Conservation (phyloP, 1,139 yeast species). For the Candida glucosophila region DNA sequence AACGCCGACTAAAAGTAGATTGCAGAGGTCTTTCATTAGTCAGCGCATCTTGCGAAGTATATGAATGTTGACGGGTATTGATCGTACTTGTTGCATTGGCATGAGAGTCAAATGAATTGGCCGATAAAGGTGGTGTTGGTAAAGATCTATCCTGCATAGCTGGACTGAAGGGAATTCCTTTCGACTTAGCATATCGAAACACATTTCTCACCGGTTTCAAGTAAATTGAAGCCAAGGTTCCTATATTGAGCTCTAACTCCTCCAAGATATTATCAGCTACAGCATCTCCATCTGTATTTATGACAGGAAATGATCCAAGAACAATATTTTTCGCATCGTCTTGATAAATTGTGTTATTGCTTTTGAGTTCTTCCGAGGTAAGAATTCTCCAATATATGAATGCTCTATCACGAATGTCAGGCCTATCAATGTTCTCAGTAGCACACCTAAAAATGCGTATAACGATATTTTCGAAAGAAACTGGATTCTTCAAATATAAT, state of each 20-base stretch:
- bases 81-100: not conserved
- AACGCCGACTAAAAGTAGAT: no score
- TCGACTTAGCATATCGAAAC: constrained; percentile 58
- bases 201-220: constrained; percentile 76
- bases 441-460: constrained; percentile 57
- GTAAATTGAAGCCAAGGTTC: constrained; percentile 76
- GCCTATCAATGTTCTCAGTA: constrained; percentile 66
- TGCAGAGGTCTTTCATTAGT: no score
- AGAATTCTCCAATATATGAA: constrained; percentile 79
- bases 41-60: no score
- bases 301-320: constrained; percentile 52
- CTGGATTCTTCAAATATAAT: constrained; percentile 51
- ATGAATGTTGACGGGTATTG: constrained; percentile 1
- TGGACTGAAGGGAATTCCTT: constrained; percentile 49
- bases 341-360: constrained; percentile 22
- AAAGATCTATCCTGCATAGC: constrained; percentile 38
- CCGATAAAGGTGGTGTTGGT: constrained; percentile 6
- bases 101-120: not conserved
- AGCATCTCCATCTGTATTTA: constrained; percentile 60
- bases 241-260: constrained; percentile 76
- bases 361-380: constrained; percentile 34
- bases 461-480: constrained; percentile 48
- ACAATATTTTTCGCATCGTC: constrained; percentile 46
- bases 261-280: constrained; percentile 65
- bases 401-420: constrained; percentile 83